Conservation (phyloP, 164 flowering plant genomes). For the Macadamia integrifolia region DNA sequence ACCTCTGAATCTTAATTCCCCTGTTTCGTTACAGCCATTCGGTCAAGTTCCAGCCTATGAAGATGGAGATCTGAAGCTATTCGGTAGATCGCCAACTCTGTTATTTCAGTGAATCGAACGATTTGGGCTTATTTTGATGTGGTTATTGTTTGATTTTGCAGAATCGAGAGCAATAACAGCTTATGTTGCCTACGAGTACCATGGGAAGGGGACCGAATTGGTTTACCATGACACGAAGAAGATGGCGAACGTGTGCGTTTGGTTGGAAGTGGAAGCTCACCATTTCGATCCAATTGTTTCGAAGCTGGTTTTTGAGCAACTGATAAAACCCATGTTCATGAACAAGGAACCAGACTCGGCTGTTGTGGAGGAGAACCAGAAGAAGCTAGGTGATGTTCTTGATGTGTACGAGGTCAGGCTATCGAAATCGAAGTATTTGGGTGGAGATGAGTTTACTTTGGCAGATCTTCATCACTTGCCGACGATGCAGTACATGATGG, state of each 20-base stretch:
- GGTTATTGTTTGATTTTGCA: too few species aligned
- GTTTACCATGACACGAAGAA: conserved; percentile 21
- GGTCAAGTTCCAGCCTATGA: too few species aligned
- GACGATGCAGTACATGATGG: conserved; percentile 25
- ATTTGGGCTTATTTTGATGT: too few species aligned
- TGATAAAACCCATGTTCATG: conserved; percentile 27
- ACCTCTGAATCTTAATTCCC: too few species aligned
- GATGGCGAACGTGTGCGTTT: conserved; percentile 24
- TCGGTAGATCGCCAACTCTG: too few species aligned
- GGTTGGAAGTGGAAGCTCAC: conserved; percentile 53
- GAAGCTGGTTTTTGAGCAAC: conserved; percentile 31
- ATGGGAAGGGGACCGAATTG: conserved; percentile 34
- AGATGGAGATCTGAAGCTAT: too few species aligned
- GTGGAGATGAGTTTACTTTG: conserved; percentile 17
- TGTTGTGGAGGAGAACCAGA: conserved; percentile 40
- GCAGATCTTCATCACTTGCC: conserved; percentile 66
- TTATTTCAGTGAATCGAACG: too few species aligned
- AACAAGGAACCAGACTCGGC: conserved; percentile 23
- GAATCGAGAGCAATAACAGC: conserved; percentile 41
- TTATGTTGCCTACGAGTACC: conserved; percentile 32
- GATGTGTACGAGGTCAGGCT: conserved; percentile 55
- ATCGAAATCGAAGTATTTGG: conserved; percentile 36
- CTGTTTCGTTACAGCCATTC: too few species aligned
- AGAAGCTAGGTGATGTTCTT: conserved; percentile 43
- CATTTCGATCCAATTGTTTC: conserved; percentile 29